Conservation (phyloP, 768 basidiomycete genomes). For the Tulasnella sp. region DNA sequence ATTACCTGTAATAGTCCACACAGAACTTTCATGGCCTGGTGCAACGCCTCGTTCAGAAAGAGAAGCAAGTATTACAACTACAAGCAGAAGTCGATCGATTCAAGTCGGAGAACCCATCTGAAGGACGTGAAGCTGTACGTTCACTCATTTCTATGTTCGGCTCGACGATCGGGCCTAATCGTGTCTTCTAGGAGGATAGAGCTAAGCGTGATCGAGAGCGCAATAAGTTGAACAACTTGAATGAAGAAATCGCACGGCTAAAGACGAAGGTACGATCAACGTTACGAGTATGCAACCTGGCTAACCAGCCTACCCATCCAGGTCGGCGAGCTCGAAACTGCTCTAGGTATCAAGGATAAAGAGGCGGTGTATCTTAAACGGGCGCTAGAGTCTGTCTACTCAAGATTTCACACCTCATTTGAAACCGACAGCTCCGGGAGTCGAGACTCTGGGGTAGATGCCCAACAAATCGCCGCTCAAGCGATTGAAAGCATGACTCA, state of each 20-base stretch:
- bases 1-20: slow-evolving; percentile 11
- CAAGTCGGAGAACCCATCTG: slow-evolving; percentile 45
- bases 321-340: slow-evolving; percentile 43
- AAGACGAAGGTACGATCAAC: slow-evolving; percentile 48
- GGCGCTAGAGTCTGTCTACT: slow-evolving; percentile 79
- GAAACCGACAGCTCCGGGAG: slow-evolving; percentile 39
- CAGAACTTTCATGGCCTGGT: slow-evolving; percentile 63
- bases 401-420: slow-evolving; percentile 47
- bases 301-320: slow-evolving; percentile 24
- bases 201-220: slow-evolving; percentile 66
- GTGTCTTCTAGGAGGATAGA: slow-evolving; percentile 46
- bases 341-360: slow-evolving; percentile 48
- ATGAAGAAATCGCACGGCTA: slow-evolving; percentile 60
- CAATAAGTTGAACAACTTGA: slow-evolving; percentile 56
- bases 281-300: neutral
- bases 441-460: slow-evolving; percentile 46
- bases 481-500: slow-evolving; percentile 56
- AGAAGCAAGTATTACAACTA: slow-evolving; percentile 69
- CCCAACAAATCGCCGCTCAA: slow-evolving; percentile 55
- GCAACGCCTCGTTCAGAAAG: slow-evolving; percentile 71
- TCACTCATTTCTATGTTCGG: neutral
- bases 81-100: slow-evolving; percentile 58
- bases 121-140: slow-evolving; percentile 50
- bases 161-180: neutral
- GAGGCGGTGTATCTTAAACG: slow-evolving; percentile 68